These are phyloP conservation scores for Podospora didyma DNA, from an alignment of 495 filamentous ascomycete species.

Conservation along the genomic window DNA sequence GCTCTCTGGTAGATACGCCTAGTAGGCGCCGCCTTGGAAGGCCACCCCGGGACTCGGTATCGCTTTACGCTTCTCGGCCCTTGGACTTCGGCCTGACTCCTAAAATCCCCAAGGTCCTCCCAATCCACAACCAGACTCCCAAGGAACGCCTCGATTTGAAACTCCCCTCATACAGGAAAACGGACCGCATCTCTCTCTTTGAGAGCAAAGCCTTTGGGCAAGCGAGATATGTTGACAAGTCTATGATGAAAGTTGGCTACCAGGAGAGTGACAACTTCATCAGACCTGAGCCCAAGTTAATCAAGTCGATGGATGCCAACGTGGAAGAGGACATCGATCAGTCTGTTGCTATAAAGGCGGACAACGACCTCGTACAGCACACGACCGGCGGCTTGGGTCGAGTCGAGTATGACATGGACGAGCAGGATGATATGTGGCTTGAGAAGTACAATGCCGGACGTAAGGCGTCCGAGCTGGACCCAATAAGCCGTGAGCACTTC, in stretches of 20 bases:
- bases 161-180: constrained; percentile 54
- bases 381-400: constrained; percentile 54
- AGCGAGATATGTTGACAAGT: constrained; percentile 70
- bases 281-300: constrained; percentile 68
- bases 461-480: constrained; percentile 64
- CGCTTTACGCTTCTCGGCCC: constrained; percentile 43
- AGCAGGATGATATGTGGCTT: constrained; percentile 96
- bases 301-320: constrained; percentile 70
- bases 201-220: constrained; percentile 54
- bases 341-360: constrained; percentile 50
- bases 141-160: constrained; percentile 60
- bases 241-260: constrained; percentile 91
- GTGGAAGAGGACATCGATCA: constrained; percentile 82
- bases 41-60: constrained; percentile 43
- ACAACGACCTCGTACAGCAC: constrained; percentile 51
- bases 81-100: constrained; percentile 34
- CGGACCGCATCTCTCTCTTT: constrained; percentile 50
- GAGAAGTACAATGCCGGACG: constrained; percentile 76
- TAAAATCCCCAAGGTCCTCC: constrained; percentile 46
- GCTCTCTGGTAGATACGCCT: constrained; percentile 32
- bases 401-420: constrained; percentile 99
- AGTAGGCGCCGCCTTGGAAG: constrained; percentile 43
- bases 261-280: constrained; percentile 88
- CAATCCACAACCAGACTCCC: constrained; percentile 50
- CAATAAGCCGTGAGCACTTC: constrained; percentile 87